These are phyloP conservation scores for Saccharomyces jurei DNA, from an alignment of 805 yeast genomes.

Conservation along the genomic window DNA sequence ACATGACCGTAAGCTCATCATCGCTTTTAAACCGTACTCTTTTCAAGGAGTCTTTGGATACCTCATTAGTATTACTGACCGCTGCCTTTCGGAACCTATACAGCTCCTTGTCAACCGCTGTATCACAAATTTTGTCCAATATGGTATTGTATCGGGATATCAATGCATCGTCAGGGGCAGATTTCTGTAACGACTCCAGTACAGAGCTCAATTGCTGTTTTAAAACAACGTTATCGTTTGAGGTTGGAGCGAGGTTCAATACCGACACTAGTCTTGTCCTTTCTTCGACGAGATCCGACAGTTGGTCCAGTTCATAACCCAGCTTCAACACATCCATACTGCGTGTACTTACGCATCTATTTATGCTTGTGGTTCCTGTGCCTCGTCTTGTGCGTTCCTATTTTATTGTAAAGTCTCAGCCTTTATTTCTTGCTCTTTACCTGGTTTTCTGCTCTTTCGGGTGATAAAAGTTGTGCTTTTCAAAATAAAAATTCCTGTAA, in stretches of 20 bases:
- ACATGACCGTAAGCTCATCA: constrained; percentile 12
- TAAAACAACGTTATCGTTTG: constrained; percentile 18
- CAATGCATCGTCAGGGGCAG: constrained; percentile 4
- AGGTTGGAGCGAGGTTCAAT: constrained; percentile 19
- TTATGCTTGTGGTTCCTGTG: background rate
- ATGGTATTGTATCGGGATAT: constrained; percentile 11
- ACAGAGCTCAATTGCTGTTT: constrained; percentile 17
- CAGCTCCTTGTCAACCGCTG: constrained; percentile 8
- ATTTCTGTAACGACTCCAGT: constrained; percentile 9
- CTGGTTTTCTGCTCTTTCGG: background rate
- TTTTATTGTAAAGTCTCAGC: background rate
- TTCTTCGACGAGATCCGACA: constrained; percentile 25
- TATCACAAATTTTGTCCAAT: constrained; percentile 10
- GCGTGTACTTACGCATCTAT: background rate
- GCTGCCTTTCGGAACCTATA: constrained; percentile 7
- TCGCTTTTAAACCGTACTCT: constrained; percentile 22
- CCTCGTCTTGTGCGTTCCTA: background rate
- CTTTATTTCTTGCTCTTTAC: background rate
- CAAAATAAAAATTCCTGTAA: background rate
- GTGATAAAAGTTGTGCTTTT: background rate
- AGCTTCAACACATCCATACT: constrained; percentile 19
- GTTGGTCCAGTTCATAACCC: constrained; percentile 22
- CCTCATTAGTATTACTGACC: background rate
- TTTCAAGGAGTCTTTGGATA: constrained; percentile 5
- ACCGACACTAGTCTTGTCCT: constrained; percentile 18